Evolutionary conservation across 345 rosid species (phyloP), one percentile per base, ranked within the genome.

Genomic region (Rhodamnia rubescens): DNA sequence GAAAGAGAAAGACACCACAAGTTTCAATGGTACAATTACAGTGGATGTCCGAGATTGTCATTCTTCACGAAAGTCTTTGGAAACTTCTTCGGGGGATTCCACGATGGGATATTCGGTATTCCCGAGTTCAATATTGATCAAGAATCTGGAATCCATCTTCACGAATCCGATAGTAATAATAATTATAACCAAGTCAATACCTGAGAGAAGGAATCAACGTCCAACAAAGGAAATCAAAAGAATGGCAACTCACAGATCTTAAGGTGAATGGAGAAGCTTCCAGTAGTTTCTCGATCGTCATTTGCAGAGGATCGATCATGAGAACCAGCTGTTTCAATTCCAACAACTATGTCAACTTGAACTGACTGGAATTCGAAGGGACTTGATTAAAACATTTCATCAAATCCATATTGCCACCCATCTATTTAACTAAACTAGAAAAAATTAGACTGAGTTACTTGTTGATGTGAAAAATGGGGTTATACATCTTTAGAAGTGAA

Each of bases 101-200:
- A 54, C 91, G 86, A 52, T 91, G 88, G 85, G 99, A 92, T 49
- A 91, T 92, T 83, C 93, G 91, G 87, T 93, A 95, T 86, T 97
- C 98, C 57, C 93, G 95, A 88, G 92, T 94, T 89, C 94, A 93
- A 87, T 98, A 95, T 36, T 94, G 95, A 87, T 95, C 98, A 85
- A 93, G 96, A 50, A 95, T 88, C 86, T 95, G 95, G 87, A 92
- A 97, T 91, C 99, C 94, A 90, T 98, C 98, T 87, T 97, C 98
- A 89, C 92, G 89, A 87, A 95, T 92, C 98, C 95, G 85, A 86
- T 84, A 74, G 85, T 75, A 84, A 88, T 50, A 50, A 50, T 42
- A 85, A 27, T 75, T 32, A 16, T 26, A 84, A 56, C 47, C 20
- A 84, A 61, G 26, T 84, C 32, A 64, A 58, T 21, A 56, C 14